Evolutionary conservation across 2,329 filamentous ascomycete species (phyloP).

Genomic region (Magnaporthales sp.): DNA sequence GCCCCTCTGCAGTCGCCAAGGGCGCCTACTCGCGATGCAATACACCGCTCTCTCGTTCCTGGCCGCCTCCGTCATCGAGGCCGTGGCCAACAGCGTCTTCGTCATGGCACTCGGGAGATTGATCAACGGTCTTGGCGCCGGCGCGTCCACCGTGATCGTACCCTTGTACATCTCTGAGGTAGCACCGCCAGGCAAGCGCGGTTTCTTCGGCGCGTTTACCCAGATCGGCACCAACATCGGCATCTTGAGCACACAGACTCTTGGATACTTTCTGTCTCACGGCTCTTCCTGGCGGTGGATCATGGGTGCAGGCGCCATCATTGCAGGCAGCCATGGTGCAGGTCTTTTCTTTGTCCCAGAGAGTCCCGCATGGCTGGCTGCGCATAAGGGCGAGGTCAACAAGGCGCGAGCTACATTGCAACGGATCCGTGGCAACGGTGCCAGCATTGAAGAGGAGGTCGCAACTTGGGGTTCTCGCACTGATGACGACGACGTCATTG

Average conservation of each 20-base stretch:
- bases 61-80: slow-evolving; percentile 67
- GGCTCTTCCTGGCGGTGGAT: slow-evolving; percentile 78
- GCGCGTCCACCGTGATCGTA: slow-evolving; percentile 84
- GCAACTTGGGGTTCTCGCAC: slow-evolving; percentile 45
- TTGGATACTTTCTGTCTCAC: slow-evolving; percentile 82
- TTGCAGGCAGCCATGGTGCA: slow-evolving; percentile 58
- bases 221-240: slow-evolving; percentile 92
- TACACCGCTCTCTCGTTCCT: slow-evolving; percentile 70
- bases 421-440: slow-evolving; percentile 61
- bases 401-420: slow-evolving; percentile 61
- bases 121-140: slow-evolving; percentile 74
- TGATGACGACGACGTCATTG: neutral
- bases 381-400: slow-evolving; percentile 48
- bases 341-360: slow-evolving; percentile 75
- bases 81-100: slow-evolving; percentile 57
- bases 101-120: slow-evolving; percentile 67
- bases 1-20: slow-evolving; percentile 67
- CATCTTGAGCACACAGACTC: slow-evolving; percentile 71
- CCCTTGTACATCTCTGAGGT: slow-evolving; percentile 93
- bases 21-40: slow-evolving; percentile 68
- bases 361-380: slow-evolving; percentile 77
- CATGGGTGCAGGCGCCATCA: slow-evolving; percentile 59
- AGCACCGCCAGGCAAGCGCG: slow-evolving; percentile 63
- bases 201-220: slow-evolving; percentile 76
- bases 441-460: slow-evolving; percentile 67